Evolutionary conservation across 139 green algal genomes (phyloP), one percentile per base, ranked within the genome.

Genomic region (Tetradesmus lagerheimii): DNA sequence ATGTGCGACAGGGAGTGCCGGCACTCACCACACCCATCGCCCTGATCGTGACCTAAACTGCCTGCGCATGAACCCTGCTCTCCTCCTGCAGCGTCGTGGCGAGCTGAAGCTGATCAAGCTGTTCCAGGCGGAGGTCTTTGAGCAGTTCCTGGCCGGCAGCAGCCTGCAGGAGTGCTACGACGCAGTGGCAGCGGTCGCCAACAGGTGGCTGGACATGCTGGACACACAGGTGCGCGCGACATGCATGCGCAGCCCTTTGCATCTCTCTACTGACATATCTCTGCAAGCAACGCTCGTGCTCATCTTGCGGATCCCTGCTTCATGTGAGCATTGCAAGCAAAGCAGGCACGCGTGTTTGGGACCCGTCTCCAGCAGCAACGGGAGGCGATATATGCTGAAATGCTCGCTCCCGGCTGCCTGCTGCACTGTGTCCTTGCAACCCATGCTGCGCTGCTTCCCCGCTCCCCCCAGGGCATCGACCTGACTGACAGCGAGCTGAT

Each of bases 101-200:
- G 98, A 99, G 96, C 96, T 99, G 20, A 99, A 99, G 95, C 95
- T 99, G 12, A 98, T 99, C 93, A 99, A 99, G 94, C 93, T 98
- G 31, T 99, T 99, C 93, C 98, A 99, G 95, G 95, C 93, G 1
- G 94, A 97, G 91, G 96, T 99, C 66, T 99, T 99, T 94, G 94
- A 97, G 83, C 92, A 97, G 85, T 99, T 99, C 87, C 94, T 99
- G 67, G 89, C 94, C 18, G 98, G 98, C 38, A 80, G 71, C 85
- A 98, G 91, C 1, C 93, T 99, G 86, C 91, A 95, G 66, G 95
- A 98, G 92, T 99, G 97, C 94, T 99, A 99, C 91, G 94, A 76
- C 3, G 95, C 97, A 1, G 98, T 99, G 45, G 98, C 90, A 0
- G 94, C 93, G 4, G 96, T 99, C n/a, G 98, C 98, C 71, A 97